These are phyloP conservation scores for Cystoderma amianthinum DNA, from an alignment of 768 basidiomycete genomes.

Conservation along the genomic window DNA sequence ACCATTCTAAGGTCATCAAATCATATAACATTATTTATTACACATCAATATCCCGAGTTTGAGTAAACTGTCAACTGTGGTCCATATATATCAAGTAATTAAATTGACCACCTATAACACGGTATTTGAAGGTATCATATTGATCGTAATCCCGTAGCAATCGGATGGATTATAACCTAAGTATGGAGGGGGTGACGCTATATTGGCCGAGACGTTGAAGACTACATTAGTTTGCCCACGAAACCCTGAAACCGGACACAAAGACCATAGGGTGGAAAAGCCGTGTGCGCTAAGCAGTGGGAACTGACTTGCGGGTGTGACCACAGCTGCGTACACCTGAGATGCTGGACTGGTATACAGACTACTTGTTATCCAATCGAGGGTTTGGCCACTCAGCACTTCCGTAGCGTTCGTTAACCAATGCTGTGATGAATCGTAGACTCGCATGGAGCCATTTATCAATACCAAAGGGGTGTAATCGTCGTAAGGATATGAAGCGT, in stretches of 20 bases:
- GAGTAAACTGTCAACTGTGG: not conserved
- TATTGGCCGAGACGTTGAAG: conserved; percentile 21
- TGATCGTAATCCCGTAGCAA: conserved; percentile 25
- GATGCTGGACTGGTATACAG: conserved; percentile 20
- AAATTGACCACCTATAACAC: not conserved
- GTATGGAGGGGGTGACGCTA: conserved; percentile 8
- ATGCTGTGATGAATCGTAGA: conserved; percentile 17
- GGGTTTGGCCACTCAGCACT: conserved; percentile 18
- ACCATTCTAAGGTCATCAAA: not conserved
- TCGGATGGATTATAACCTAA: conserved; percentile 14
- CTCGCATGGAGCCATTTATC: conserved; percentile 27
- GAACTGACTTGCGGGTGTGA: conserved; percentile 8
- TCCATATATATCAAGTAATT: not conserved
- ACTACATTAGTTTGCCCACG: conserved; percentile 26
- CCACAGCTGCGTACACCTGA: conserved; percentile 26
- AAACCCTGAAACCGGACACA: conserved; percentile 23
- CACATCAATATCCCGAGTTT: not conserved
- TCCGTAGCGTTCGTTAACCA: conserved; percentile 33
- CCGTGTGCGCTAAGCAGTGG: conserved; percentile 26
- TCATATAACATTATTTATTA: not conserved
- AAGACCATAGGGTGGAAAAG: conserved; percentile 25
- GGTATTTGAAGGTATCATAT: conserved; percentile 10
- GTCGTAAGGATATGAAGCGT: conserved; percentile 42
- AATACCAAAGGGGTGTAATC: conserved; percentile 36
- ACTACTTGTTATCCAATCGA: conserved; percentile 30